Evolutionary conservation across 2,329 filamentous ascomycete species (phyloP), one percentile per base, ranked within the genome.

Genomic region (Alternaria viburni): DNA sequence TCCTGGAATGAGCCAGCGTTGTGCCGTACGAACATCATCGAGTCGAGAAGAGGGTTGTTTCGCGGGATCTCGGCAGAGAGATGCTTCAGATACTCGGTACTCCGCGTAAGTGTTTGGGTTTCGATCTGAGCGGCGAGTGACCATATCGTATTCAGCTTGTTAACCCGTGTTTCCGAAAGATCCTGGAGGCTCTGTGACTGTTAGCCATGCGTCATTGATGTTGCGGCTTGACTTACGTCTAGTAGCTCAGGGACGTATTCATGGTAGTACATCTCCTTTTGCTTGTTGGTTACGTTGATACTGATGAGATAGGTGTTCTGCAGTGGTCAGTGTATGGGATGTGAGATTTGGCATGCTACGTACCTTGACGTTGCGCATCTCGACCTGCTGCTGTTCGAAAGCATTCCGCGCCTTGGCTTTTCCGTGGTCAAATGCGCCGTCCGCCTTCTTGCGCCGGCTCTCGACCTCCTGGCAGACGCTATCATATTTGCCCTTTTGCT

Each of bases 261-360:
- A 78, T 98, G 91, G 77, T 97, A 99, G 83, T 98, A 98, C 77
- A 91, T 93, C 78, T 97, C 93, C 83, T 98, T 99, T 76, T 97
- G 90, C 83, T 96, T 97, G 82, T 99, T 99, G 32, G 94, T 96
- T 62, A 98, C 93, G 77, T 97, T 97, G 83, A 99, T 97, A 65
- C 89, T 88, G 74, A 99, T 97, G 65, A 99, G 84, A 77, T 99
- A 99, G n/a, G 92, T 93, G 79, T 99, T 99, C 85, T 88, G 69
- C 13, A 17, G 6, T 47, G 47, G 78, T 81, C 57, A 77, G 71
- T 62, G 23, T 63, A 30, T 32, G 28, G n/a, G n/a, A 13, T 17
- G 4, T 52, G 21, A 28, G 11, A 32, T 55, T 15, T 19, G 6
- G 9, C 11, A 58, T 57, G 43, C 6, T 12, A 25, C 55, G 17